phyloP scores from a whole-genome alignment of 805 yeast genomes.

The Yarrowia phangngaensis region DNA sequence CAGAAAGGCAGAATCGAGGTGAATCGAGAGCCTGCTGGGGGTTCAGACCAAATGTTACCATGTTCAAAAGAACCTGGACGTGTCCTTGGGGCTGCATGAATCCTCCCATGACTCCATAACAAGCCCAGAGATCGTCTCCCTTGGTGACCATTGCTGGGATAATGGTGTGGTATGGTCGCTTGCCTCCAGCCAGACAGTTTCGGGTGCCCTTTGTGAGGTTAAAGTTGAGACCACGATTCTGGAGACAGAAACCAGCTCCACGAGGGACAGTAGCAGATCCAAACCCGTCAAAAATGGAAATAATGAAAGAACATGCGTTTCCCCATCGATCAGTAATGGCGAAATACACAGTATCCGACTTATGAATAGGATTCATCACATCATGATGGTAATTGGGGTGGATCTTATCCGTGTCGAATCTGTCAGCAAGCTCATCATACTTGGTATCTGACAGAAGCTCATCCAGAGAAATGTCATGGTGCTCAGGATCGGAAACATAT shows the following conservation, averaged over 20 bases:
- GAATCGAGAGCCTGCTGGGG: constrained; percentile 75
- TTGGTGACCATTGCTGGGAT: constrained; percentile 76
- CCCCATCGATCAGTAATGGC: constrained; percentile 63
- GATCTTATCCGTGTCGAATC: constrained; percentile 44
- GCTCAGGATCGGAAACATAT: constrained; percentile 58
- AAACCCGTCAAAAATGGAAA: constrained; percentile 64
- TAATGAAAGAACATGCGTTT: constrained; percentile 78
- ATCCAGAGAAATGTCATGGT: constrained; percentile 40
- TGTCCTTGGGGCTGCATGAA: constrained; percentile 86
- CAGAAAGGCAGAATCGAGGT: constrained; percentile 59
- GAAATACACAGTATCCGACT: constrained; percentile 70
- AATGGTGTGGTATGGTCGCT: constrained; percentile 77
- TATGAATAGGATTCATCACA: constrained; percentile 50
- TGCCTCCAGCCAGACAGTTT: constrained; percentile 63
- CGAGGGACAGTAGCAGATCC: constrained; percentile 67
- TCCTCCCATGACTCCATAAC: constrained; percentile 85
- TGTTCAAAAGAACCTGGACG: constrained; percentile 67
- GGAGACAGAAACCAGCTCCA: constrained; percentile 60
- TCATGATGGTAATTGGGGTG: constrained; percentile 46
- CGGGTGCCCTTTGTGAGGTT: constrained; percentile 53
- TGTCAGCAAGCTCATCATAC: constrained; percentile 48
- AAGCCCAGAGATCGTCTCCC: constrained; percentile 48
- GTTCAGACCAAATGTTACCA: constrained; percentile 56
- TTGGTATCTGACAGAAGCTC: constrained; percentile 49
- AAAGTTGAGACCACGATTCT: constrained; percentile 75